Evolutionary conservation across 306 rosid genomes (phyloP).

Genomic region (Glycine soja): DNA sequence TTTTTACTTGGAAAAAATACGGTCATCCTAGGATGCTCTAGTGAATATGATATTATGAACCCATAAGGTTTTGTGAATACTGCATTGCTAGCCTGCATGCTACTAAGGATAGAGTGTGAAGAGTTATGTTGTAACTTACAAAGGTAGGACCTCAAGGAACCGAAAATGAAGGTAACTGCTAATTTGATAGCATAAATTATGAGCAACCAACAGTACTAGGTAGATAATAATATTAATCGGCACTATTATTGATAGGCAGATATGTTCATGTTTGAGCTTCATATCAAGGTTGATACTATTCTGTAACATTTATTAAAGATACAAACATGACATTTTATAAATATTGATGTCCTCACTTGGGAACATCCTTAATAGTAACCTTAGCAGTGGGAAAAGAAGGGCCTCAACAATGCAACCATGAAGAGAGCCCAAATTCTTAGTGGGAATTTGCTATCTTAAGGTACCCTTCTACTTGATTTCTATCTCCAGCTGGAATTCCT

Average conservation of each 20-base stretch:
- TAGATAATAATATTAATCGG: not conserved
- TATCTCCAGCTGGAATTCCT: conserved; percentile 63
- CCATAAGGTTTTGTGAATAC: too few species aligned
- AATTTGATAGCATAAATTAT: not conserved
- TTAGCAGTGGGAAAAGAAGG: not conserved
- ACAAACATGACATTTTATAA: conserved; percentile 10
- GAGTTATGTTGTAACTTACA: too few species aligned
- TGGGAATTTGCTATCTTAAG: not conserved
- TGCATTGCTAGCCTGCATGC: too few species aligned
- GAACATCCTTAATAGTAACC: not conserved
- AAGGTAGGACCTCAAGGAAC: too few species aligned
- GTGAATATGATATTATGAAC: too few species aligned
- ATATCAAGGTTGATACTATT: not conserved
- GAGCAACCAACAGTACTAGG: not conserved
- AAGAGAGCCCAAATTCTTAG: conserved; percentile 7
- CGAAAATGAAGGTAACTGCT: too few species aligned
- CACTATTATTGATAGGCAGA: conserved; percentile 3
- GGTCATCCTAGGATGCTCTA: too few species aligned
- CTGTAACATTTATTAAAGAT: not conserved
- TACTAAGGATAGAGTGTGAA: too few species aligned
- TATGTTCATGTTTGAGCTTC: not conserved
- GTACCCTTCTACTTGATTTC: conserved; percentile 39
- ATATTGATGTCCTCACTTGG: not conserved
- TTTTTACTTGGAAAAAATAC: too few species aligned
- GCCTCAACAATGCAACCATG: not conserved